phyloP scores from a whole-genome alignment of 345 rosid genomes.

The Erysimum cheiranthoides region DNA sequence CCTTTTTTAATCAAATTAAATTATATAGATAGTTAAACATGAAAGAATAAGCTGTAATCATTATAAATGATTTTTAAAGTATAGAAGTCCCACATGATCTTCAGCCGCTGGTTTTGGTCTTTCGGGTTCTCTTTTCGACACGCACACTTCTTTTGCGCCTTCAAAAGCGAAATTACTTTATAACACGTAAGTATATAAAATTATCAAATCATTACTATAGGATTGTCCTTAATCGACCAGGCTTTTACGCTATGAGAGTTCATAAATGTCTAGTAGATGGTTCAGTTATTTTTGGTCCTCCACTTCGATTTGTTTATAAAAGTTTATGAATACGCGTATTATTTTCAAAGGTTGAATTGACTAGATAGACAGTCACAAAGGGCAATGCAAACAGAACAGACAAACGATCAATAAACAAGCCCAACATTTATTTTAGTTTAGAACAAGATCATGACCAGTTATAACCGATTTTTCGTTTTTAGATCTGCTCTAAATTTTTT shows the following conservation, averaged over 20 bases:
- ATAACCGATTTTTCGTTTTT: too few relatives aligned
- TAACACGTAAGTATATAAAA: background rate
- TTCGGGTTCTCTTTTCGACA: conserved; percentile 16
- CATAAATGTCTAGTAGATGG: background rate
- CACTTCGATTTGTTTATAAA: background rate
- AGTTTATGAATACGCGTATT: background rate
- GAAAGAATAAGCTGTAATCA: background rate
- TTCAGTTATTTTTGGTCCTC: background rate
- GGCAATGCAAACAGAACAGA: background rate
- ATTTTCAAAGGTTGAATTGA: background rate
- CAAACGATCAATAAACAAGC: background rate
- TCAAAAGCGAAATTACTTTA: background rate
- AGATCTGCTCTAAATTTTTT: too few relatives aligned
- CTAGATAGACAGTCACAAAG: background rate
- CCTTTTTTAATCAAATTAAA: background rate
- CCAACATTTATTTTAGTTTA: background rate
- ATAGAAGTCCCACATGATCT: conserved; percentile 28
- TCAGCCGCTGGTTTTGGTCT: conserved; percentile 41
- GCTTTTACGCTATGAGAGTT: background rate
- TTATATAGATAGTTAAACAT: background rate
- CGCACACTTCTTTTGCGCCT: conserved; percentile 9
- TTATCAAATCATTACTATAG: background rate
- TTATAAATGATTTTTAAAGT: background rate
- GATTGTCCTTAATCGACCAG: conserved; percentile 22
- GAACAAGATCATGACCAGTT: background rate